Base-by-base conservation (phyloP, 371 early-diverging fungal species). In the Entomophthora muscae region DNA sequence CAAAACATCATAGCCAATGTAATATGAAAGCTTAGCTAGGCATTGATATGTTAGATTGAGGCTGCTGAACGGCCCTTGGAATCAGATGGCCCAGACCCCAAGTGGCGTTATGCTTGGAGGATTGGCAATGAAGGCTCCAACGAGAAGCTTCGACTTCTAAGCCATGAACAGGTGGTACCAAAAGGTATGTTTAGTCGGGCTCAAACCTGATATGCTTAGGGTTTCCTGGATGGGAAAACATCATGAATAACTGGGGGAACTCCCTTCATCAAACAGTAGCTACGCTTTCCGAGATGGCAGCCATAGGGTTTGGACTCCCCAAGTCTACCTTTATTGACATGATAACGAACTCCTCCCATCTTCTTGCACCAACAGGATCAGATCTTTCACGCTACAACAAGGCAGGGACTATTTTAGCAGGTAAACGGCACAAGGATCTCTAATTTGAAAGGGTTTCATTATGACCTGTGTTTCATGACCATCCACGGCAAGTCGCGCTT, bases 401-500 rank as follows among this genome's bases (percentile, higher is more conserved):
- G 58, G 70, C 76, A 22, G 80, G 73, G 54, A 78, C 80, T 1
- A 76, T 84, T 17, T 74, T 83, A 42, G 86, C 86, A n/a, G 84
- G 78, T 58, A 73, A 42, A 42, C 5, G 10, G 42, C 42, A 17
- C 42, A 42, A 42, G 10, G 5, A 17, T 5, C 17, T 42, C 5
- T 10, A 58, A 42, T 17, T 1, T 42, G 26, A 27, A 61, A 68
- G 71, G 74, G 22, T 78, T 77, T 67, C 78, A 81, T 65, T 78
- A 75, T 59, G 86, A 85, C 63, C 68, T 85, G 53, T 81, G 83
- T 73, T 78, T 85, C 63, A 70, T 85, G 68, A 72, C 85, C n/a
- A 82, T 85, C 64, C 86, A 85, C 67, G 86, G 86, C 56, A 82
- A 83, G 72, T 80, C 81, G 0, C 77, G 86, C 31, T 85, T 74